phyloP scores from a whole-genome alignment of 179 eudicot species.

The Drosera spatulata region DNA sequence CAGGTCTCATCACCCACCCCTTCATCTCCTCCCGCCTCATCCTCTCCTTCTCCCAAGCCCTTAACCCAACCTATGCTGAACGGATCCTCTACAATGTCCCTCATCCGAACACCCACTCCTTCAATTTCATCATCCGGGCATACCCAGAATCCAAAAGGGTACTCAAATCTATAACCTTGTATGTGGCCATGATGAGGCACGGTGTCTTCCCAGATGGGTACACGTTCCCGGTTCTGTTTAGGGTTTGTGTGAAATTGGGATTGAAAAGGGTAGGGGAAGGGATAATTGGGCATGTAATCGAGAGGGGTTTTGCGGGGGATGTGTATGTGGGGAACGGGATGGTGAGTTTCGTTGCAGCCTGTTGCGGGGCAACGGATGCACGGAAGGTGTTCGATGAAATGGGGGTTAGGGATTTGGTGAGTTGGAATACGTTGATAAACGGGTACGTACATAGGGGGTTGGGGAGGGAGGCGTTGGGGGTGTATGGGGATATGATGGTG shows the following conservation, averaged over 20 bases:
- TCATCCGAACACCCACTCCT: too few species aligned
- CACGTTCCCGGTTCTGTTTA: conserved; percentile 70
- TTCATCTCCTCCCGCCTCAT: conserved; percentile 60
- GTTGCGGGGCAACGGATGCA: conserved; percentile 44
- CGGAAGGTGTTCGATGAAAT: conserved; percentile 68
- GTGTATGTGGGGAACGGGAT: conserved; percentile 60
- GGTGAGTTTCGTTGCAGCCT: conserved; percentile 46
- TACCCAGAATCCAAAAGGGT: too few species aligned
- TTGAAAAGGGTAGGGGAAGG: conserved; percentile 29
- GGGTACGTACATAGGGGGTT: conserved; percentile 64
- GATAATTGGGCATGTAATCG: conserved; percentile 57
- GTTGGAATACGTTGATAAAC: conserved; percentile 85
- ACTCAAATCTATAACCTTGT: too few species aligned
- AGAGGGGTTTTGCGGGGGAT: conserved; percentile 40
- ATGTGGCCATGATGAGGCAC: too few species aligned
- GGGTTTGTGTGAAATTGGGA: conserved; percentile 38
- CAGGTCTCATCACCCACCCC: conserved; percentile 47
- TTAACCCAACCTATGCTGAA: conserved; percentile 40
- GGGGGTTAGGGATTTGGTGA: conserved; percentile 71
- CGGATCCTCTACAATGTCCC: conserved; percentile 2
- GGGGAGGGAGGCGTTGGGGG: conserved; percentile 34
- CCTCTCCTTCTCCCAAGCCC: conserved; percentile 58
- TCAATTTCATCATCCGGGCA: too few species aligned
- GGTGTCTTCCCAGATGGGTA: conserved; percentile 41
- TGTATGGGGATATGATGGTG: conserved; percentile 48